phyloP scores from a whole-genome alignment of 208 protist genomes.

The Wallacemonas sp. region DNA sequence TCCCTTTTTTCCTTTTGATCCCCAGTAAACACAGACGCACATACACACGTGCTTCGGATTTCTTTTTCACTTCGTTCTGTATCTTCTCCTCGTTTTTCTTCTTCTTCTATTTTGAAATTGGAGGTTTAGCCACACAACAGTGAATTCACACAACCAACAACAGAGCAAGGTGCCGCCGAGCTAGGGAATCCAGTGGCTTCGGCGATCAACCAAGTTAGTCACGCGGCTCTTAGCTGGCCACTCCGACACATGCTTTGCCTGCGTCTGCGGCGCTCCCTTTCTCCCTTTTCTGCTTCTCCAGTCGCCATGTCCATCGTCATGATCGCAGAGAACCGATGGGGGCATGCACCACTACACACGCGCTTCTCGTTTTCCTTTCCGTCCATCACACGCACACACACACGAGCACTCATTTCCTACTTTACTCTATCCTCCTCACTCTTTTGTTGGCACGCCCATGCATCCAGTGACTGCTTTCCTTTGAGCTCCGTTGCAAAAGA shows the following conservation, averaged over 20 bases:
- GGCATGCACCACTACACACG: not conserved
- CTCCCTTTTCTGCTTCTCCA: too few relatives aligned
- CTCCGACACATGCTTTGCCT: too few relatives aligned
- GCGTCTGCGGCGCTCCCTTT: too few relatives aligned
- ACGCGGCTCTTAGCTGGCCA: too few relatives aligned
- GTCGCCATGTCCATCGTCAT: too few relatives aligned
- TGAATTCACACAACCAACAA: too few relatives aligned
- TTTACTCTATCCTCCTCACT: not conserved
- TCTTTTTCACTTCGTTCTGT: not conserved
- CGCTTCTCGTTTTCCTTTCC: not conserved
- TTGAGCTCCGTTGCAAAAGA: not conserved
- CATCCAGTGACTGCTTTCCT: not conserved
- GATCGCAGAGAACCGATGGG: too few relatives aligned
- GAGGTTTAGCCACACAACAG: not conserved
- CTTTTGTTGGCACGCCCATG: not conserved
- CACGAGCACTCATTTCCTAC: too few relatives aligned
- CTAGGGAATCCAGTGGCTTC: too few relatives aligned
- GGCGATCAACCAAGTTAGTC: too few relatives aligned
- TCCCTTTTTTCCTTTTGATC: not conserved
- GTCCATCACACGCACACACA: too few relatives aligned
- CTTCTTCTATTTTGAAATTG: not conserved
- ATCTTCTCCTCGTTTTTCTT: not conserved
- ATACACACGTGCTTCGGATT: not conserved
- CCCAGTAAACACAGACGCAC: not conserved
- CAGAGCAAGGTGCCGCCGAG: too few relatives aligned